Base-by-base conservation (phyloP, 192 early-diverging fungal species). In the Chytriomyces sp. region DNA sequence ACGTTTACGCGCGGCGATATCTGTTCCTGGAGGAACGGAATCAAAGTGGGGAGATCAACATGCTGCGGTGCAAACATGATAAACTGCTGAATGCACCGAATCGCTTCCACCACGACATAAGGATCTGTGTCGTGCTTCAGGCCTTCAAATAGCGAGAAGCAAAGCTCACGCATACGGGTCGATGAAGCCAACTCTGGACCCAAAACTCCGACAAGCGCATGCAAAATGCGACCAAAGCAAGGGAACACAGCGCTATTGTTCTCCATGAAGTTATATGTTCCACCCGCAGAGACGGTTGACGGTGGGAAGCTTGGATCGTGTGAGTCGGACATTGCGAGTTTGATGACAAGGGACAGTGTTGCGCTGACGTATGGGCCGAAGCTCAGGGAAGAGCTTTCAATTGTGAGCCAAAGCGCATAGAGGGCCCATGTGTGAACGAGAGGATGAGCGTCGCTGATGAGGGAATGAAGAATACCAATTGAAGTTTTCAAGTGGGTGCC, bases 371-470 rank as follows among this genome's bases (percentile, higher is more conserved):
- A 95, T 0, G 93, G 91, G 24, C 90, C 94, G 76, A 94, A 99
- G 94, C 97, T 96, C 26, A 92, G 81, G 0, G 96, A 96, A 1
- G 97, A 93, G 24, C 94, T 93, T 59, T 94, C 88, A 6, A 97
- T 93, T 0, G 92, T 94, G 74, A 95, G 83, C 7, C 93, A 91
- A 66, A 99, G 80, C 0, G 96, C 90, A 44, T 92, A 88, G 13
- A 98, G 76, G 0, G 97, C 96, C 95, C 97, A 99, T 3, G 90
- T 91, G 77, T 98, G 95, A 10, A 99, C 96, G 0, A 97, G 82
- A 0, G 97, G 95, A 81, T 99, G 94, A 6, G 94, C 88, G 81
- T 99, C 98, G 57, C 91, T 89, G 2, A 93, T 92, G 43, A 99
- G 88, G 3, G 96, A 95, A 18, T 96, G 90, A 69, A 99, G 81